Conservation (phyloP, 495 filamentous ascomycete species). For the Glutinoglossum americanum region DNA sequence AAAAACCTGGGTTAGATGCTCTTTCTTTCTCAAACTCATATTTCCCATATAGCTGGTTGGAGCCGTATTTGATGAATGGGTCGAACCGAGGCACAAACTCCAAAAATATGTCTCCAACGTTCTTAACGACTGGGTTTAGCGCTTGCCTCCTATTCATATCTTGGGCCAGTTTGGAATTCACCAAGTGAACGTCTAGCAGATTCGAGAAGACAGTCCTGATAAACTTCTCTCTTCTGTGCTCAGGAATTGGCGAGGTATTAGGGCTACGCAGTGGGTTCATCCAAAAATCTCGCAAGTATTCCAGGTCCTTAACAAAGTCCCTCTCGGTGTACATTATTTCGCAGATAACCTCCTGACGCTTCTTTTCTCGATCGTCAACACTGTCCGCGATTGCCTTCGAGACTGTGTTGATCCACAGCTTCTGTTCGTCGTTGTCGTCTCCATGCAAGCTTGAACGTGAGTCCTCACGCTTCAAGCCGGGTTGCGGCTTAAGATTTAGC, state of each 20-base stretch:
- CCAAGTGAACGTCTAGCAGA: slow-evolving; percentile 78
- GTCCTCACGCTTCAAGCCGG: slow-evolving; percentile 63
- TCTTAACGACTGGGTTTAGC: slow-evolving; percentile 66
- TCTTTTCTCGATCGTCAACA: slow-evolving; percentile 79
- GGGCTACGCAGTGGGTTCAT: slow-evolving; percentile 69
- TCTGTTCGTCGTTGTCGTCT: slow-evolving; percentile 84
- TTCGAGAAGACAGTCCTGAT: slow-evolving; percentile 92
- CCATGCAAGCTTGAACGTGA: slow-evolving; percentile 63
- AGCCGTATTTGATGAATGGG: slow-evolving; percentile 92
- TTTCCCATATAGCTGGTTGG: slow-evolving; percentile 90
- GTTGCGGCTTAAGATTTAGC: slow-evolving; percentile 76
- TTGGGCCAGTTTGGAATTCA: slow-evolving; percentile 74
- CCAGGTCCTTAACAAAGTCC: slow-evolving; percentile 97
- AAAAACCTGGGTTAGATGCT: slow-evolving; percentile 61
- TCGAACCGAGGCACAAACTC: slow-evolving; percentile 80
- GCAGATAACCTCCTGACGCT: slow-evolving; percentile 92
- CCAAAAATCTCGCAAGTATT: slow-evolving; percentile 98
- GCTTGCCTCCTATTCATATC: slow-evolving; percentile 77
- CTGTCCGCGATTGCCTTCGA: slow-evolving; percentile 83
- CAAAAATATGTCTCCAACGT: slow-evolving; percentile 86
- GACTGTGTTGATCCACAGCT: slow-evolving; percentile 98
- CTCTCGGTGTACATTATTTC: slow-evolving; percentile 98
- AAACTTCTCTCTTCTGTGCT: slow-evolving; percentile 69
- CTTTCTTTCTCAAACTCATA: slow-evolving; percentile 97
- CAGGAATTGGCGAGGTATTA: slow-evolving; percentile 65